Base-by-base conservation (phyloP, 495 filamentous ascomycete genomes). In the Cairneyella variabilis region DNA sequence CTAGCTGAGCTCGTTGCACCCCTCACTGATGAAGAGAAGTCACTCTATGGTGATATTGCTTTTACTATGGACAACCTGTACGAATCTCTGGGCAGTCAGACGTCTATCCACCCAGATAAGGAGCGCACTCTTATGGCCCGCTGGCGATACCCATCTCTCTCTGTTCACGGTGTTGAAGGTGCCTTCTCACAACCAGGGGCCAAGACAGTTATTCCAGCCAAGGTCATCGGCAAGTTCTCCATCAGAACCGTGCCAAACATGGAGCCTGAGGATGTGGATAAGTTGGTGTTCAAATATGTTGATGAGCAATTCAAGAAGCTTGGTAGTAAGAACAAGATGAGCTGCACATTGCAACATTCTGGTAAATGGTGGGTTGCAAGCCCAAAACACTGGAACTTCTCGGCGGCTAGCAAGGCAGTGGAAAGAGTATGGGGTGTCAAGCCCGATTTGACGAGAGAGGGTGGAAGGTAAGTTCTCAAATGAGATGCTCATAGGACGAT, bases 311-410 rank as follows among this genome's bases (percentile, higher is more conserved):
- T 95, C 65, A 80, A 85, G 54, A 89, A 88, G 69, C 78, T 97
- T 34, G 78, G 78, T 50, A 90, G 84, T 69, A 97, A 99, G 74
- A 99, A 99, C 73, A 90, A 73, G 20, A 68, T 95, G 64, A 88
- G 89, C 59, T 83, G 88, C 18, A 82, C 75, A 56, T 77, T 91
- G 16, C 81, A 88, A 68, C 95, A 99, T 71, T 82, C 83, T 47
- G 93, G 93, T 27, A 96, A 95, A 67, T 99, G 93, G 93, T 99
- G 93, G 93, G 91, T 95, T 22, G 88, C 95, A 18, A 88, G 83
- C 62, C 95, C 93, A 11, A 92, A 93, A 67, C 93, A 97, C 77
- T 96, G 92, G 91, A 99, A 97, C 77, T 99, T 97, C 71, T 76
- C 78, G 21, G 93, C 93, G 18, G 93, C 93, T 8, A 78, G 83